Evolutionary conservation across 2,329 filamentous ascomycete genomes (phyloP).

Genomic region (Hypomyces rosellus): DNA sequence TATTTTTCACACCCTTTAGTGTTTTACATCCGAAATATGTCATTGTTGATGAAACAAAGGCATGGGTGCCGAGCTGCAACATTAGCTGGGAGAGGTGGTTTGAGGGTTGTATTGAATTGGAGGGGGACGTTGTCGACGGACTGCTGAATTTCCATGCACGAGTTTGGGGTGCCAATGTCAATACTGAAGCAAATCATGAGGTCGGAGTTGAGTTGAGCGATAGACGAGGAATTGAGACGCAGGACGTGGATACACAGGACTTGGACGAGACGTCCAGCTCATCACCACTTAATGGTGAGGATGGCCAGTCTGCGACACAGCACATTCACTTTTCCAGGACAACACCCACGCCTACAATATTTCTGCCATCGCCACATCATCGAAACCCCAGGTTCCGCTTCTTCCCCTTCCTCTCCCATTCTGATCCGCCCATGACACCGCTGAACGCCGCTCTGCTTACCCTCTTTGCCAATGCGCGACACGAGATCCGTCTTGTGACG

Average conservation of each 20-base stretch:
- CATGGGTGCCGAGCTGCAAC: slow-evolving; percentile 73
- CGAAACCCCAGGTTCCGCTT: slow-evolving; percentile 58
- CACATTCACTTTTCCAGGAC: slow-evolving; percentile 20
- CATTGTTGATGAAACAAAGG: slow-evolving; percentile 59
- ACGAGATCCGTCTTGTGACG: slow-evolving; percentile 62
- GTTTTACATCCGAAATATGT: slow-evolving; percentile 88
- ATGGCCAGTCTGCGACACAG: slow-evolving; percentile 23
- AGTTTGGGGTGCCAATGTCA: slow-evolving; percentile 53
- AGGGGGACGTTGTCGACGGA: slow-evolving; percentile 53
- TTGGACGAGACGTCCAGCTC: slow-evolving; percentile 7
- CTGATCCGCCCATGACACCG: slow-evolving; percentile 54
- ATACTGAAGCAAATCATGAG: neutral
- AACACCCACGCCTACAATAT: slow-evolving; percentile 44
- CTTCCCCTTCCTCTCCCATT: slow-evolving; percentile 47
- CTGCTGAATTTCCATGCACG: slow-evolving; percentile 59
- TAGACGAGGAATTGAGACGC: neutral
- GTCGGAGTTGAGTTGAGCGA: slow-evolving; percentile 1
- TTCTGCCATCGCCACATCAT: slow-evolving; percentile 70
- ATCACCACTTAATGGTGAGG: slow-evolving; percentile 10
- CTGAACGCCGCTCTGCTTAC: slow-evolving; percentile 60
- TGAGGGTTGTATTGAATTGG: slow-evolving; percentile 65
- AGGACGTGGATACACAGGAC: neutral
- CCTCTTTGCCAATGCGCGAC: slow-evolving; percentile 51
- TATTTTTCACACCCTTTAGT: slow-evolving; percentile 74
- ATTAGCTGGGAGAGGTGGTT: slow-evolving; percentile 87